These are phyloP conservation scores for Lomentospora prolificans DNA, from an alignment of 2,329 filamentous ascomycete species.

Conservation along the genomic window DNA sequence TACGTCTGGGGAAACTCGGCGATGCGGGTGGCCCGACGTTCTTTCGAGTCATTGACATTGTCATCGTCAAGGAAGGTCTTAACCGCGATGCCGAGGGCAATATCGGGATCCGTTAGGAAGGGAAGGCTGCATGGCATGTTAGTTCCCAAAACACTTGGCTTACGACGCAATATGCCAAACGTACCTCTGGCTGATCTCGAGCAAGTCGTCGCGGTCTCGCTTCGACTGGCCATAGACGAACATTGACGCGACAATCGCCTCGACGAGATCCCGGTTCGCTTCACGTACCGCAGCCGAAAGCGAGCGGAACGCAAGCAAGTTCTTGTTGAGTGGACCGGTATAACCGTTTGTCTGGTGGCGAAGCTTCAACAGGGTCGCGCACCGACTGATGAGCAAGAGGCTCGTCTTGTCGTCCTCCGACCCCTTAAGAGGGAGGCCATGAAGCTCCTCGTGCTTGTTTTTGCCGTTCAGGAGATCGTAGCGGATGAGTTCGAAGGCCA, in stretches of 20 bases:
- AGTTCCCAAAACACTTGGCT: background rate
- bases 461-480: constrained; percentile 68
- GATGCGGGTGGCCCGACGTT: constrained; percentile 34
- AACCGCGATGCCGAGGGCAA: constrained; percentile 67
- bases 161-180: constrained; percentile 15
- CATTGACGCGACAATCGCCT: constrained; percentile 71
- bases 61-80: constrained; percentile 72
- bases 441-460: constrained; percentile 43
- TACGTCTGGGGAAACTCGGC: constrained; percentile 40
- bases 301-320: constrained; percentile 77
- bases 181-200: constrained; percentile 64
- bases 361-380: constrained; percentile 73
- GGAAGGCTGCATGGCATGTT: constrained; percentile 39
- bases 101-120: constrained; percentile 60
- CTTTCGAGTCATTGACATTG: constrained; percentile 43
- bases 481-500: constrained; percentile 78
- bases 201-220: constrained; percentile 55
- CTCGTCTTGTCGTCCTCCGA: constrained; percentile 65
- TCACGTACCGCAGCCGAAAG: constrained; percentile 71
- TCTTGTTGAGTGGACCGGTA: constrained; percentile 86
- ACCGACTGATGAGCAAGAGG: constrained; percentile 74
- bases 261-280: constrained; percentile 70
- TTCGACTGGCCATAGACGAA: constrained; percentile 72
- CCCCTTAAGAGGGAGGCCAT: constrained; percentile 45
- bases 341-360: constrained; percentile 81